Evolutionary conservation across 176 grass and related monocot species (phyloP), one percentile per base, ranked within the genome.

Genomic region (Carex myosuroides): DNA sequence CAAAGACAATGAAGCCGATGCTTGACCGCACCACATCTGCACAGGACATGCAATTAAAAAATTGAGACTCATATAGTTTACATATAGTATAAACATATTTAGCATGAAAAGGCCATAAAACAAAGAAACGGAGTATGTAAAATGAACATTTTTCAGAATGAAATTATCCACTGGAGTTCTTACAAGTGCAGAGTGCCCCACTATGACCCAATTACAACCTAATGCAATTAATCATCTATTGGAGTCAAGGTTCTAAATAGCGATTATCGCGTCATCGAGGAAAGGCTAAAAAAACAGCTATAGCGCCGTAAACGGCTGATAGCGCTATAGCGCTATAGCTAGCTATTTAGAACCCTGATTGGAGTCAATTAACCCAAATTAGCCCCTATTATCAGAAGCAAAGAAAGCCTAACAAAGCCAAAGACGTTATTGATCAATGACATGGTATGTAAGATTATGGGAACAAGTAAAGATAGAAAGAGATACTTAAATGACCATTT

Each of bases 21-120:
- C 85, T 92, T 0, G 96, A 98, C 3, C 89, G 84, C 83, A 95
- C 50, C 35, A 95, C 91, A 93, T 98, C 96, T 95, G 89, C 83
- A 93, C 17, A 39, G n/a, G 2, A 62, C 26, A n/a, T 63, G 68
- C 1, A 26, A 33, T 30, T 18, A 77, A 56, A 22, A 32, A 77
- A 26, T 14, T 53, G 21, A 5, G 4, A 75, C 44, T 53, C 1
- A 0, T 24, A 52, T 75, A 75, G 3, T 24, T 54, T 77, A 17
- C 22, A 55, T 56, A 50, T 13, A 48, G 69, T 50, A 50, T 12
- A 73, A 48, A 73, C 18, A 73, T 73, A 73, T 50, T 50, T 24
- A 76, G 46, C 48, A 76, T 30, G 46, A 76, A 76, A 30, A 30
- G 11, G 20, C 12, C 72, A 29, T 55, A 56, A 55, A 55, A 32